Conservation (phyloP, 2,329 filamentous ascomycete genomes). For the Escovopsis sp. region DNA sequence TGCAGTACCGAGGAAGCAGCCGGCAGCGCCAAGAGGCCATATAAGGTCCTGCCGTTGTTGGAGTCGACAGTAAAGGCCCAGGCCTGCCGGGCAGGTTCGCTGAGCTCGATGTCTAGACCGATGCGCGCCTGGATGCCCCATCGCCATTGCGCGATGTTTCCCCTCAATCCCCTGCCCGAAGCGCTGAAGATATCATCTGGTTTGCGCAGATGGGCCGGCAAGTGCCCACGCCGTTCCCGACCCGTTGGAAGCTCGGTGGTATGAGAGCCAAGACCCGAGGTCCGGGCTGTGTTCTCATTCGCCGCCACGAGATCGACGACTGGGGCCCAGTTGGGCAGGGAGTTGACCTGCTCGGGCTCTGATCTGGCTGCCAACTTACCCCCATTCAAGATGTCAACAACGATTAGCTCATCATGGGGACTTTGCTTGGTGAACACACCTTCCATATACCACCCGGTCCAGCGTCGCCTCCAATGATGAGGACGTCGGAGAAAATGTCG, state of each 20-base stretch:
- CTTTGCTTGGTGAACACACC: conserved; percentile 24
- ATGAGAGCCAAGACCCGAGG: neutral
- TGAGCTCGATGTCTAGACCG: conserved; percentile 39
- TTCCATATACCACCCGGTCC: conserved; percentile 66
- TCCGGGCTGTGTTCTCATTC: conserved; percentile 19
- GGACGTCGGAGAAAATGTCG: conserved; percentile 55
- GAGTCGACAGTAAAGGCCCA: conserved; percentile 33
- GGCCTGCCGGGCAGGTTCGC: conserved; percentile 31
- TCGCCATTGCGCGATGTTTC: conserved; percentile 53
- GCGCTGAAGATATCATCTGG: conserved; percentile 49
- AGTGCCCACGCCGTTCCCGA: conserved; percentile 3
- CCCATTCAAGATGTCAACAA: neutral
- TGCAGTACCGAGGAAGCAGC: conserved; percentile 33
- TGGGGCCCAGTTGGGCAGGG: conserved; percentile 50
- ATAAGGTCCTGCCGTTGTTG: conserved; percentile 10
- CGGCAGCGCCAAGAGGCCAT: conserved; percentile 34
- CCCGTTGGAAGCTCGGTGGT: conserved; percentile 1
- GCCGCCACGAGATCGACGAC: conserved; percentile 41
- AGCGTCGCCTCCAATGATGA: conserved; percentile 65
- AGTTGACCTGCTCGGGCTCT: conserved; percentile 25
- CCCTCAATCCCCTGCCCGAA: conserved; percentile 46
- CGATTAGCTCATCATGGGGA: neutral
- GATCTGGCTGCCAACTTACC: conserved; percentile 42
- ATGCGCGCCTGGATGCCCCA: conserved; percentile 56
- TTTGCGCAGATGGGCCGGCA: conserved; percentile 14